Evolutionary conservation across 2,329 filamentous ascomycete species (phyloP).

Genomic region (Scytalidium sp.): DNA sequence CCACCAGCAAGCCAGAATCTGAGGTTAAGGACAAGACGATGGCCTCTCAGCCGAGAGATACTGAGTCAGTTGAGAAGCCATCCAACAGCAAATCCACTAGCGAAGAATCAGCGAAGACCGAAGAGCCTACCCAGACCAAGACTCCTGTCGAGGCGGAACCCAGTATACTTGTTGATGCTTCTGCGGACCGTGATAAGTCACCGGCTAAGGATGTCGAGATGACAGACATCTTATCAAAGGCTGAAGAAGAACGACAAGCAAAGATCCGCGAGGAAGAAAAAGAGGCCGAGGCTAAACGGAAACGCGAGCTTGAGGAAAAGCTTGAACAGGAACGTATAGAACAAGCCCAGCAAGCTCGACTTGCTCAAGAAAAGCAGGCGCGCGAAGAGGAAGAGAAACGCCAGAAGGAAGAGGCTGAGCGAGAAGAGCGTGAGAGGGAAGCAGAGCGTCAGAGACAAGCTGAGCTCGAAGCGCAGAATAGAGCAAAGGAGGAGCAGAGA

Average conservation of each 20-base stretch:
- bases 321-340: conserved; percentile 20
- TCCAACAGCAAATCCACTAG: conserved; percentile 2
- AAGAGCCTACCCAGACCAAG: background rate
- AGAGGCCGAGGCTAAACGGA: conserved; percentile 7
- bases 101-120: conserved; percentile 9
- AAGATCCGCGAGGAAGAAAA: conserved; percentile 22
- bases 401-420: conserved; percentile 22
- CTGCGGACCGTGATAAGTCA: background rate
- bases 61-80: conserved; percentile 5
- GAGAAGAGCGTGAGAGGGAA: conserved; percentile 21
- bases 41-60: conserved; percentile 10
- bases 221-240: conserved; percentile 25
- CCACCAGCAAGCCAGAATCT: conserved; percentile 7
- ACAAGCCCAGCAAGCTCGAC: conserved; percentile 18
- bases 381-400: conserved; percentile 33
- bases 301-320: conserved; percentile 10
- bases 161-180: background rate
- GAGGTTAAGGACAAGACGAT: conserved; percentile 12
- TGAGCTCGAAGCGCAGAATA: conserved; percentile 19
- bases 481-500: conserved; percentile 31
- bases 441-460: conserved; percentile 23
- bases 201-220: conserved; percentile 2
- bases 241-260: conserved; percentile 37
- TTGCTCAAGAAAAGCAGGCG: conserved; percentile 21
- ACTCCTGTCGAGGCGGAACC: background rate